Percentiles rank a stretch among this genome's conserved stretches.
Evolutionary conservation across 345 rosid species (phyloP).

Genomic region (Eucalyptus erythrocorys): DNA sequence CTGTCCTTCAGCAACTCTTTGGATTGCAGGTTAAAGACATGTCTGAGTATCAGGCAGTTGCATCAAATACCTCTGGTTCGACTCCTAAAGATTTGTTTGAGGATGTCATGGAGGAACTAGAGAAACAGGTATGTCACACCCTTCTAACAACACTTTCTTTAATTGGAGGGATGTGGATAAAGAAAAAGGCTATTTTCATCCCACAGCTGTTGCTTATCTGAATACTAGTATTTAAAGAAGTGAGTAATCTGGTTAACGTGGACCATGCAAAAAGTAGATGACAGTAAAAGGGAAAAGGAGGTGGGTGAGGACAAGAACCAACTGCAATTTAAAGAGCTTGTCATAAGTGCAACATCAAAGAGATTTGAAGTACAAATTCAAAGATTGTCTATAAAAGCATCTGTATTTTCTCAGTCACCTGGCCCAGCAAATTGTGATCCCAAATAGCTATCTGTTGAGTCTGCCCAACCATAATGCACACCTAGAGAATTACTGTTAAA

Average conservation of each 20-base stretch:
- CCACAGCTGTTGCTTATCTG: background rate
- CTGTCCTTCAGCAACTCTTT: background rate
- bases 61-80: slow-evolving; percentile 77
- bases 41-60: slow-evolving; percentile 86
- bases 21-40: slow-evolving; percentile 58
- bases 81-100: slow-evolving; percentile 94
- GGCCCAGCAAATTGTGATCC: background rate
- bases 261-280: background rate
- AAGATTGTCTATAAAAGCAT: background rate
- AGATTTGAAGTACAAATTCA: background rate
- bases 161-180: background rate
- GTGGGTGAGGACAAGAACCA: background rate
- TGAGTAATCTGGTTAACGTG: background rate
- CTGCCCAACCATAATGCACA: background rate
- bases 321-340: background rate
- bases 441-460: background rate
- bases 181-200: background rate
- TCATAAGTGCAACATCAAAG: background rate
- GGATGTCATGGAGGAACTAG: slow-evolving; percentile 74
- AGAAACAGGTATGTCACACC: slow-evolving; percentile 44
- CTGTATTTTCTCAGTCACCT: background rate
- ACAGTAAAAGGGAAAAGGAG: background rate
- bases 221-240: background rate
- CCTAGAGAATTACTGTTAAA: background rate
- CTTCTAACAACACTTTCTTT: background rate